Evolutionary conservation across 345 rosid species (phyloP).

Genomic region (Gossypium ekmanianum): DNA sequence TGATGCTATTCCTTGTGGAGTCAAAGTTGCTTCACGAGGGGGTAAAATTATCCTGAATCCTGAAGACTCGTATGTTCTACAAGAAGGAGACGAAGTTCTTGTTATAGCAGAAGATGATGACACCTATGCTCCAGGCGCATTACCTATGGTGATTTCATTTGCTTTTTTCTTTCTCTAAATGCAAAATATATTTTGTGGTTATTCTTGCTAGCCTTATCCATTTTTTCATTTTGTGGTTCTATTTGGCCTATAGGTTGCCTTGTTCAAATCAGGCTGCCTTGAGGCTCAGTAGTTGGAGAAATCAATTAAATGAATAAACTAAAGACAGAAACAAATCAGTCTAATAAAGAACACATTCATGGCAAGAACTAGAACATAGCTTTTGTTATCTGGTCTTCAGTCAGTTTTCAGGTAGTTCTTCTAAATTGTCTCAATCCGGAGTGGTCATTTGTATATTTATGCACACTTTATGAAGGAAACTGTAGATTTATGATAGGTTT

Average conservation of each 20-base stretch:
- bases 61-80: conserved; percentile 56
- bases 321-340: neutral
- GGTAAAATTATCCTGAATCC: conserved; percentile 73
- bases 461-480: neutral
- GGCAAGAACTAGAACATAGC: neutral
- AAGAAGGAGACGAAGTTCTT: conserved; percentile 73
- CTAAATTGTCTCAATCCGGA: conserved; percentile 1
- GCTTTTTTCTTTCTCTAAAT: conserved; percentile 19
- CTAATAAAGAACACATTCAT: conserved; percentile 5
- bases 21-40: conserved; percentile 61
- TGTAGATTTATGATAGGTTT: neutral
- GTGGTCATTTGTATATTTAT: neutral
- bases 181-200: conserved; percentile 10
- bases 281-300: neutral
- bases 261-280: conserved; percentile 9
- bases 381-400: conserved; percentile 7
- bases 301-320: neutral
- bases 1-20: conserved; percentile 74
- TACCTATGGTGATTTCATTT: conserved; percentile 65
- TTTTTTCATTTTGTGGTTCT: conserved; percentile 6
- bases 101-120: conserved; percentile 84
- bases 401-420: neutral
- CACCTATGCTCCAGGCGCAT: conserved; percentile 52
- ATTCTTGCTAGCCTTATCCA: neutral
- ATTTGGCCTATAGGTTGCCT: conserved; percentile 4